Base-by-base conservation (phyloP, 2,329 filamentous ascomycete genomes). In the Fusarium floridanum region DNA sequence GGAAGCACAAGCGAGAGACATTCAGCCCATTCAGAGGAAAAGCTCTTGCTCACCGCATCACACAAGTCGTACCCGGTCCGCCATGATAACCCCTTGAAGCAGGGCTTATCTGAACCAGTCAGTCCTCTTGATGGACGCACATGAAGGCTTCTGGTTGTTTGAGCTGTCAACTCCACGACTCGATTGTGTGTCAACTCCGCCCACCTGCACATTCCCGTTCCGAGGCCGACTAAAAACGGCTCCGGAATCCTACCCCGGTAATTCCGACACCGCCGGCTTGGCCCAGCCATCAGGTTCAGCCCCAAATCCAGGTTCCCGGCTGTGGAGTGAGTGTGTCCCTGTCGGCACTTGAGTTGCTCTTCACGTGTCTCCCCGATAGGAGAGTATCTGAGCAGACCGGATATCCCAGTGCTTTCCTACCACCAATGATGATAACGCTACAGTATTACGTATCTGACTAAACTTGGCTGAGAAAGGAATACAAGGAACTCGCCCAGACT, bases 31-130 rank as follows among this genome's bases (percentile, higher is more conserved):
- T 57, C 48, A 37, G 14, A n/a, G 32, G 36, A 12, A 27, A 37
- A 34, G 17, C 34, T 64, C 36, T 43, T 39, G 48, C 45, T 74
- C 72, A 74, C 72, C 72, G 72, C 72, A 74, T 74, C 60, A 55
- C 48, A 43, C 59, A 16, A 37, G 72, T 74, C 70, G 48, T 63
- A 74, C 65, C 65, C 69, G 60, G 70, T 70, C 34, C 59, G 70
- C 61, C 41, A 48, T 66, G 41, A 61, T 55, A 39, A 39, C 61
- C 65, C 34, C 45, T 61, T 27, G 32, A 41, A 50, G 22, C 50
- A 68, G 17, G 32, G 17, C 7, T 6, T 32, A 5, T 37, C 43
- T 39, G 22, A 56, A 27, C 72, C 72, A 70, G 72, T 74, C 41
- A 43, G 11, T 59, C 29, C 56, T 34, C 45, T 56, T 43, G 24